A percentile compares a stretch with the other conserved stretches of the same genome.
Evolutionary conservation across 1,284 basidiomycete species (phyloP).

Genomic region (Rhizoctonia solani): DNA sequence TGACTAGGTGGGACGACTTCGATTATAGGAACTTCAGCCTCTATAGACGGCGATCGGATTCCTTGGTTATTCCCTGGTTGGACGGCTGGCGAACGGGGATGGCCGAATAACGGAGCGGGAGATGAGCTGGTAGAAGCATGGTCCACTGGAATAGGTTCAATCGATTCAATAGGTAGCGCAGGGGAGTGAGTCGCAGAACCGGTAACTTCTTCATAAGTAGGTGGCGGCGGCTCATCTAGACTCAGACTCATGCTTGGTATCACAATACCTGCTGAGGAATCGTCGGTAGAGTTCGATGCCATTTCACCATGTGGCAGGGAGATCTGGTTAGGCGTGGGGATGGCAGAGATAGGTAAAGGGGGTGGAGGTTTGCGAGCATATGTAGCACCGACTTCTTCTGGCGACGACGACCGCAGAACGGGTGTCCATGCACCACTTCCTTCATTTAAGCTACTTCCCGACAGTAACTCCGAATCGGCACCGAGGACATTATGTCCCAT

Average conservation of each 20-base stretch:
- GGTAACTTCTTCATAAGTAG: conserved; percentile 25
- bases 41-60: background rate
- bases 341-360: background rate
- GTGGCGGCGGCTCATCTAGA: conserved; percentile 15
- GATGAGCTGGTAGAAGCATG: background rate
- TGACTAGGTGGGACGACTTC: conserved; percentile 15
- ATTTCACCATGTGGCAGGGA: background rate
- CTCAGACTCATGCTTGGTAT: background rate
- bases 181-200: background rate
- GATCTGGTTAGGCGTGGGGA: background rate
- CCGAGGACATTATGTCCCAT: background rate
- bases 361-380: background rate
- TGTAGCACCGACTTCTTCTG: background rate
- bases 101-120: background rate
- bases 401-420: background rate
- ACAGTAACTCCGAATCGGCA: background rate
- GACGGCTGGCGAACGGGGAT: background rate
- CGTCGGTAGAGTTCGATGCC: background rate
- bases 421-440: conserved; percentile 17
- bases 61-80: background rate
- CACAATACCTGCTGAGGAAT: background rate
- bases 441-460: background rate
- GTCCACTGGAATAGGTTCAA: background rate
- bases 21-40: background rate
- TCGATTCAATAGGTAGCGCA: background rate